Percentiles rank a stretch among this genome's conserved stretches.
Conservation (phyloP, 169 alveolate genomes). For the Plasmodium cynomolgi region DNA sequence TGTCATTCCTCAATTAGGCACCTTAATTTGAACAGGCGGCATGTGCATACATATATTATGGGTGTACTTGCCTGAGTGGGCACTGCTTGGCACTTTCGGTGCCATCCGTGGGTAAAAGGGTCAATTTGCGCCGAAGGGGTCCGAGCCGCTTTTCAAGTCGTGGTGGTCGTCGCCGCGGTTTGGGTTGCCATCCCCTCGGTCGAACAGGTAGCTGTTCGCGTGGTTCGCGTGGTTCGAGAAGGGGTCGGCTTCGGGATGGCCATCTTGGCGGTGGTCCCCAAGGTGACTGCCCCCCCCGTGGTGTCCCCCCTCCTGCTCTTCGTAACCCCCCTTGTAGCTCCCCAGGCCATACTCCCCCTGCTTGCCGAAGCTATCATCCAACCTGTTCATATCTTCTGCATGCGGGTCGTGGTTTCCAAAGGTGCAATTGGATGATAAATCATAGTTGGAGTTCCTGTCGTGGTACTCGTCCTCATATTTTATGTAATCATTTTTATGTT, state of each 20-base stretch:
- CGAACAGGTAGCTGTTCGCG: not conserved
- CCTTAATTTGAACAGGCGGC: not conserved
- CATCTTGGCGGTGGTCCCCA: not conserved
- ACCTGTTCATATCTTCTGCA: not conserved
- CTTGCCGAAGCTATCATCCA: not conserved
- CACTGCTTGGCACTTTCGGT: not conserved
- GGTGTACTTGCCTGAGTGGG: not conserved
- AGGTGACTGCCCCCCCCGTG: not conserved
- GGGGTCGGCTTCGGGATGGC: not conserved
- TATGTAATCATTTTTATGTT: slow-evolving; percentile 31
- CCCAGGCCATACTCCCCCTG: not conserved
- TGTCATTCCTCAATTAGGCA: not conserved
- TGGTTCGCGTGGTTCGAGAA: not conserved
- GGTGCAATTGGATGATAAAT: not conserved
- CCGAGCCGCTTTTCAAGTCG: not conserved
- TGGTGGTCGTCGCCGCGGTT: not conserved
- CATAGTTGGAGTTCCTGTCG: not conserved
- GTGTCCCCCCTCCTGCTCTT: not conserved
- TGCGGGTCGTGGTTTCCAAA: not conserved
- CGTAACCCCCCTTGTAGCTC: not conserved
- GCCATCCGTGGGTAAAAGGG: not conserved
- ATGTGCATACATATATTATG: not conserved
- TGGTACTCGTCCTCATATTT: slow-evolving; percentile 11
- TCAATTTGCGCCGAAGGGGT: not conserved
- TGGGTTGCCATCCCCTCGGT: not conserved